Percentiles rank a stretch among this genome's conserved stretches.
These are phyloP conservation scores for Tuber aestivum DNA, from an alignment of 495 filamentous ascomycete genomes.

Conservation along the genomic window DNA sequence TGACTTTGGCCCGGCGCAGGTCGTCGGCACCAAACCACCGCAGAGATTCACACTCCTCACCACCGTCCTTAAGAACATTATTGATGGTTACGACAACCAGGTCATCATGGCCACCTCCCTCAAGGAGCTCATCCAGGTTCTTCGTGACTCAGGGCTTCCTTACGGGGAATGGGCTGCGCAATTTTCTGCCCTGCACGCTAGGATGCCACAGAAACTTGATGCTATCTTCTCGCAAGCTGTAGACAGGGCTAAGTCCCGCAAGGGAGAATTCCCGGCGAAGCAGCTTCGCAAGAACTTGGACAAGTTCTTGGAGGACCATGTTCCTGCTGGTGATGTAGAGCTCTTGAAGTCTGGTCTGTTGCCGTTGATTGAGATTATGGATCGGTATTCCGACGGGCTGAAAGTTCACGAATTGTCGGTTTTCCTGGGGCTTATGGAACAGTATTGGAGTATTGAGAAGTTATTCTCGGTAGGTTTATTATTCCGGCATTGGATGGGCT, in stretches of 20 bases:
- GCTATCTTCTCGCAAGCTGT: constrained; percentile 71
- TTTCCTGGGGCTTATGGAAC: constrained; percentile 67
- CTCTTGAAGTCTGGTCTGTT: constrained; percentile 65
- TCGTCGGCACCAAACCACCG: constrained; percentile 85
- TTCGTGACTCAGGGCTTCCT: constrained; percentile 82
- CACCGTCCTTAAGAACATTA: constrained; percentile 77
- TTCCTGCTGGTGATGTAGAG: constrained; percentile 58
- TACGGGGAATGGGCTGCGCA: constrained; percentile 96
- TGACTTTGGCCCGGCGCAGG: constrained; percentile 73
- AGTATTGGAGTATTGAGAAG: constrained; percentile 76
- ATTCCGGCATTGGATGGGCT: background rate
- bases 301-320: constrained; percentile 85
- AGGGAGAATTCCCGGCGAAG: constrained; percentile 87
- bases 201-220: constrained; percentile 93
- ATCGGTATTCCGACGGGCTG: constrained; percentile 76
- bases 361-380: constrained; percentile 76
- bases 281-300: constrained; percentile 72
- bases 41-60: constrained; percentile 75
- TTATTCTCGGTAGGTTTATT: constrained; percentile 59
- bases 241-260: constrained; percentile 68
- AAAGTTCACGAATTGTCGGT: constrained; percentile 84
- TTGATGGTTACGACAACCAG: constrained; percentile 93
- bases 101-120: constrained; percentile 86
- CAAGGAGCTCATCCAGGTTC: constrained; percentile 81
- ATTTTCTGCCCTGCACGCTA: constrained; percentile 85